These are phyloP conservation scores for Solanum arcanum DNA, from an alignment of 257 asterid species.

Conservation along the genomic window DNA sequence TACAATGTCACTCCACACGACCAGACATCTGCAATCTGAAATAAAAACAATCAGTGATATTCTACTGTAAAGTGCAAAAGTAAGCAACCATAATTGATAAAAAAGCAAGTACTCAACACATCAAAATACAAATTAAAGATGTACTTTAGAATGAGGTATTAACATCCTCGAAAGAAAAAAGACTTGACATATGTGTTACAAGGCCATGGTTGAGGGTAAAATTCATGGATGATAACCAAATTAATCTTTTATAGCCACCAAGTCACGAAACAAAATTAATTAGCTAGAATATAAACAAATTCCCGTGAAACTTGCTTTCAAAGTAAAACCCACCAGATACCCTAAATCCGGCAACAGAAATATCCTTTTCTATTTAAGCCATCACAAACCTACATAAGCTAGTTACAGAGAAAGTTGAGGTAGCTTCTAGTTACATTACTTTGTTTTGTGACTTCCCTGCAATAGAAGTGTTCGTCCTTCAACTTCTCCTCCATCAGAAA, in stretches of 20 bases:
- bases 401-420: background rate
- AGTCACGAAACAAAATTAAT: background rate
- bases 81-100: background rate
- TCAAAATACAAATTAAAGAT: background rate
- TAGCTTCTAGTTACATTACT: background rate
- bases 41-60: background rate
- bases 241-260: background rate
- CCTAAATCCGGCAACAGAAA: background rate
- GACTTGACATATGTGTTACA: background rate
- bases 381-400: background rate
- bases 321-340: background rate
- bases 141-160: background rate
- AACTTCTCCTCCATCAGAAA: background rate
- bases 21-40: conserved; percentile 94
- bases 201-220: background rate
- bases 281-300: background rate
- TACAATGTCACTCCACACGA: conserved; percentile 86
- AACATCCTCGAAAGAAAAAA: background rate
- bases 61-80: background rate
- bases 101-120: background rate
- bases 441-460: background rate
- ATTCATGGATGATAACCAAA: background rate
- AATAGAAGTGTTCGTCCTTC: background rate
- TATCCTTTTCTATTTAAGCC: background rate
- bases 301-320: background rate